Evolutionary conservation across 345 rosid genomes (phyloP).

Genomic region (Tarenaya hassleriana): DNA sequence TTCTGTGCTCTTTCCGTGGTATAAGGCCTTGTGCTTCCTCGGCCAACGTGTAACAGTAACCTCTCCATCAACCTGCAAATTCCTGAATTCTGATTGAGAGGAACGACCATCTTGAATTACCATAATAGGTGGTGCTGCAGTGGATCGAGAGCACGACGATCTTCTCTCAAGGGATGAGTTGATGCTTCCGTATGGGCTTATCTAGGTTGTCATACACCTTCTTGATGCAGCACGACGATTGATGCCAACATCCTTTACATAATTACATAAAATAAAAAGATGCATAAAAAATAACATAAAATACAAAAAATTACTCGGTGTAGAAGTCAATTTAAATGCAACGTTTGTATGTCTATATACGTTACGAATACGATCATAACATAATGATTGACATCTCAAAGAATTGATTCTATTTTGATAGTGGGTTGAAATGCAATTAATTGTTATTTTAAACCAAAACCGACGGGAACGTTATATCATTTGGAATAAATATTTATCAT

Average conservation of each 20-base stretch:
- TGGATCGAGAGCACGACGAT: conserved; percentile 41
- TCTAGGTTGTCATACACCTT: conserved; percentile 96
- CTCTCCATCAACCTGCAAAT: conserved; percentile 82
- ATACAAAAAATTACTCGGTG: too few species aligned
- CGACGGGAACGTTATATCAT: too few species aligned
- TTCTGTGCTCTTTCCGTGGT: conserved; percentile 47
- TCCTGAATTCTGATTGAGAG: conserved; percentile 55
- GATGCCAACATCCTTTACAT: conserved; percentile 50
- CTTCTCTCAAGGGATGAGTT: conserved; percentile 53
- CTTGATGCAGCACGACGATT: conserved; percentile 62
- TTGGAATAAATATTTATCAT: too few species aligned
- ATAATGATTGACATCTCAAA: too few species aligned
- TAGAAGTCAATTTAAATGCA: too few species aligned
- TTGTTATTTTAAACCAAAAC: too few species aligned
- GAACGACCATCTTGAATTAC: conserved; percentile 45
- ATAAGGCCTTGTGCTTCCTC: conserved; percentile 52
- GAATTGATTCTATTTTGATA: too few species aligned
- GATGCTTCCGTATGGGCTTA: conserved; percentile 79
- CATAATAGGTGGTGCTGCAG: conserved; percentile 44
- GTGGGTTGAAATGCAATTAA: too few species aligned
- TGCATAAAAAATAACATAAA: too few species aligned
- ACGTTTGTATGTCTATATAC: too few species aligned
- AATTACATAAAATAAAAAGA: too few species aligned
- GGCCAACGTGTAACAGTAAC: conserved; percentile 88
- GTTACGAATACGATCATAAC: too few species aligned